Base-by-base conservation (phyloP, 148 eudicot genomes). In the Arbutus unedo region DNA sequence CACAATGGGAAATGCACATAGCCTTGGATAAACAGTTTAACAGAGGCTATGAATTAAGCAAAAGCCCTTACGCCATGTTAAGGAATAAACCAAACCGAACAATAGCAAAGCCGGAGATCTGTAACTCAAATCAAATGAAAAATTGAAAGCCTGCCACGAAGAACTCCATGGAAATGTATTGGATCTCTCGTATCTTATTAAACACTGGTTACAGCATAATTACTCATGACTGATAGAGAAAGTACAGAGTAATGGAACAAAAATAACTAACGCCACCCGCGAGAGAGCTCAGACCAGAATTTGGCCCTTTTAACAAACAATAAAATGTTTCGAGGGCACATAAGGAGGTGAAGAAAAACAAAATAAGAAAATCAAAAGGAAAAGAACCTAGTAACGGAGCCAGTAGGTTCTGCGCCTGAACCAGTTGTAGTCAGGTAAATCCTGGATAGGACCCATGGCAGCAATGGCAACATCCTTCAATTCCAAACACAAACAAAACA, bases 391-490 rank as follows among this genome's bases (percentile, higher is more conserved):
- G 82, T 93, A 92, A 76, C 93, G 95, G 90, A 90, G 91, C 93
- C 79, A 86, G 90, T 90, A 95, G 79, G 98, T 95, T 51, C 96
- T 88, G 87, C 97, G 94, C 85, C 98, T 90, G 93, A 95, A 95
- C 98, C 98, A 93, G 90, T 92, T 95, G 94, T 93, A 93, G 86
- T 95, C 98, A 7, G 96, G 98, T 82, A 95, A 89, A 11, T 64
- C 77, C 85, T 91, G 92, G 84, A 95, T 81, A 7, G 98, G 97
- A 2, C 98, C 98, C 79, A 87, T 74, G 57, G 96, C 97, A 77
- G 96, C 88, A 45, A 95, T 92, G 2, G 96, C 94, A 76, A 93
- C 80, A 88, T 93, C 97, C 97, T 93, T 90, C 81, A 83, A 71
- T 19, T 41, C 55, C 59, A 82, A 83, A 15, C 21, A 43, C 25